Base-by-base conservation (phyloP, 176 grass and related monocot genomes). In the Eleusine coracana region DNA sequence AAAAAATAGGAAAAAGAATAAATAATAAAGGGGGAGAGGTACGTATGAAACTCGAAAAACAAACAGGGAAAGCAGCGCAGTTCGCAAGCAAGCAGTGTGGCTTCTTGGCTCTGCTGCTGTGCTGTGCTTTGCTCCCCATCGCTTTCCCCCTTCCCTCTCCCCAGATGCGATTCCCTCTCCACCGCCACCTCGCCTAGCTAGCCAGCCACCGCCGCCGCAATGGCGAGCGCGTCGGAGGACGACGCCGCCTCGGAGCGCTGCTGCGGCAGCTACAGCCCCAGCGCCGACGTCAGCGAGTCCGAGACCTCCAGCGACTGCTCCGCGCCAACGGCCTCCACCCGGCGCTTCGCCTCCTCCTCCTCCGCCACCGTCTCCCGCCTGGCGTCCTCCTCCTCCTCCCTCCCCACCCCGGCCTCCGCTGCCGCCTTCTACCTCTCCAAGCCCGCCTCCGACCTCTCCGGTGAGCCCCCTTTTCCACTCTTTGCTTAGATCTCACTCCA, bases 251-350 rank as follows among this genome's bases (percentile, higher is more conserved):
- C 90, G 38, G 92, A 97, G 10, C 92, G 91, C 2, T 84, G 92
- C 40, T 91, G 86, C 84, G 92, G 90, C 0, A 97, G 95, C 81
- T 97, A 97, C 88, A 94, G 95, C 85, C 92, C 92, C 52, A 94
- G 92, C 52, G 95, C 95, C 23, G 95, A 97, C 78, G 92, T 97
- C 86, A 94, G 92, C 82, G 95, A 90, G 81, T 97, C 95, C 18
- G 95, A 97, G 83, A 91, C 90, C 63, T 93, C 92, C 82, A 95
- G 92, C 77, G 92, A 93, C 86, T 84, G 78, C 84, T 92, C 92
- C 23, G 88, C 68, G 39, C 83, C 83, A 58, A 86, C 65, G 10
- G 60, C 60, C 60, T 63, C 60, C 56, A 77, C 80, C 28, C 89
- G 92, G 36, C 76, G 92, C 75, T 87, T 87, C 64, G 71, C 66